Conservation (phyloP, 75 land plant genomes). For the Selaginella moellendorffii region DNA sequence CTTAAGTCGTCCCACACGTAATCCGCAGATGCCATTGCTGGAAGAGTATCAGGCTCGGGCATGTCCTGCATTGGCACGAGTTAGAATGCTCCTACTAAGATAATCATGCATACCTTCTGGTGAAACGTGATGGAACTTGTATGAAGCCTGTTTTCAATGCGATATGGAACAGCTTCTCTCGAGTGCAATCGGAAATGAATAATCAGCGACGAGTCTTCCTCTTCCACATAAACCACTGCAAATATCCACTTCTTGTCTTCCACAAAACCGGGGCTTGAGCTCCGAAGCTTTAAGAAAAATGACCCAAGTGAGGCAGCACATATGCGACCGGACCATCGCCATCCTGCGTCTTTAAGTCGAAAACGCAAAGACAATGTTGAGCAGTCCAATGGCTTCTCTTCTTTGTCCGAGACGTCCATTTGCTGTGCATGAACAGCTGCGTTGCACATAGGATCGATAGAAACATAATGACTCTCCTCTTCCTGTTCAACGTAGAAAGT, state of each 20-base stretch:
- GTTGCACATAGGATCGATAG: conserved; percentile 29
- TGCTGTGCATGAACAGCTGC: conserved; percentile 24
- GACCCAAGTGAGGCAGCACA: conserved; percentile 52
- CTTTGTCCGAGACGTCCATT: conserved; percentile 12
- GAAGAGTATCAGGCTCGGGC: conserved; percentile 17
- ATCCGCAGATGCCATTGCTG: conserved; percentile 33
- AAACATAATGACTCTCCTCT: conserved; percentile 25
- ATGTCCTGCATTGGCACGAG: conserved; percentile 11
- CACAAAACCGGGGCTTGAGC: too few species aligned
- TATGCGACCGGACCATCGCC: conserved; percentile 80
- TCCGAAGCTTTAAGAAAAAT: background rate
- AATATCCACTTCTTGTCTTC: conserved; percentile 10
- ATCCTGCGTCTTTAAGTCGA: conserved; percentile 29
- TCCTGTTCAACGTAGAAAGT: conserved; percentile 28
- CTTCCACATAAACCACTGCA: conserved; percentile 54
- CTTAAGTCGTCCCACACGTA: conserved; percentile 85
- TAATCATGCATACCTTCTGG: conserved; percentile 63
- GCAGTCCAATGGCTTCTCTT: conserved; percentile 9
- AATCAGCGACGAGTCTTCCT: conserved; percentile 48
- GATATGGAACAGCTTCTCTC: conserved; percentile 44
- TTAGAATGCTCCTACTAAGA: background rate
- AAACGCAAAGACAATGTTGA: conserved; percentile 43
- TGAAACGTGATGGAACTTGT: conserved; percentile 36
- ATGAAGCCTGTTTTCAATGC: conserved; percentile 53
- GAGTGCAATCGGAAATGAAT: conserved; percentile 45